Evolutionary conservation across 371 early-diverging fungal genomes (phyloP).

Genomic region (Mortierella sp.): DNA sequence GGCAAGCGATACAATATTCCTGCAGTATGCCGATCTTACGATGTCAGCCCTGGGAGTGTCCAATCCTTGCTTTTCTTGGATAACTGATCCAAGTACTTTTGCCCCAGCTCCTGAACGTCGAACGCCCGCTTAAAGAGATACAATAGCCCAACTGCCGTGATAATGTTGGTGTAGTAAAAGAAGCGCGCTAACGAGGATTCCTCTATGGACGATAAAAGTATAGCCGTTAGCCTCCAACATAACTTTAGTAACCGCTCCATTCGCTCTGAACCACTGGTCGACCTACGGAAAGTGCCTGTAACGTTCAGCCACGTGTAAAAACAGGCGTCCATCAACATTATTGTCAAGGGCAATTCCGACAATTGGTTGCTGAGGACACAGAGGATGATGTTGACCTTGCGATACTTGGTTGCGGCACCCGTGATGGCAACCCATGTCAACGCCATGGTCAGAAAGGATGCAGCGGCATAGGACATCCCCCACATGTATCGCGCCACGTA

Average conservation of each 20-base stretch:
- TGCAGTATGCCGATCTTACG: constrained; percentile 14
- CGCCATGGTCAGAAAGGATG: constrained; percentile 30
- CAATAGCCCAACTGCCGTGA: constrained; percentile 39
- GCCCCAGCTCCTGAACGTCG: constrained; percentile 32
- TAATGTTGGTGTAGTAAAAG: constrained; percentile 49
- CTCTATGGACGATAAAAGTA: constrained; percentile 14
- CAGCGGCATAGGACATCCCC: constrained; percentile 35
- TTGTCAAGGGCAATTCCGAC: constrained; percentile 31
- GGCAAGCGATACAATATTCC: not conserved
- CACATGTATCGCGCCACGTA: constrained; percentile 32
- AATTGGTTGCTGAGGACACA: constrained; percentile 33
- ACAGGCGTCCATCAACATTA: constrained; percentile 35
- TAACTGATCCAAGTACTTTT: constrained; percentile 35
- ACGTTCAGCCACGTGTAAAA: constrained; percentile 45
- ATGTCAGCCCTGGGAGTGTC: constrained; percentile 33
- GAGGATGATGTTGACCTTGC: constrained; percentile 31
- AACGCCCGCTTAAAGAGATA: constrained; percentile 41
- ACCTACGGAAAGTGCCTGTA: constrained; percentile 52
- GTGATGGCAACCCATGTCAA: constrained; percentile 41
- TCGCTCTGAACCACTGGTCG: not conserved
- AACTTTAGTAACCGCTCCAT: not conserved
- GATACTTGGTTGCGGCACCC: constrained; percentile 30
- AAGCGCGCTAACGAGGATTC: constrained; percentile 42
- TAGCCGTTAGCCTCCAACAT: too few species aligned
- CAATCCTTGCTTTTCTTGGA: constrained; percentile 35